A percentile compares a stretch with the other conserved stretches of the same genome.
Evolutionary conservation across 169 alveolate genomes (phyloP).

Genomic region (Plasmodium vivax): DNA sequence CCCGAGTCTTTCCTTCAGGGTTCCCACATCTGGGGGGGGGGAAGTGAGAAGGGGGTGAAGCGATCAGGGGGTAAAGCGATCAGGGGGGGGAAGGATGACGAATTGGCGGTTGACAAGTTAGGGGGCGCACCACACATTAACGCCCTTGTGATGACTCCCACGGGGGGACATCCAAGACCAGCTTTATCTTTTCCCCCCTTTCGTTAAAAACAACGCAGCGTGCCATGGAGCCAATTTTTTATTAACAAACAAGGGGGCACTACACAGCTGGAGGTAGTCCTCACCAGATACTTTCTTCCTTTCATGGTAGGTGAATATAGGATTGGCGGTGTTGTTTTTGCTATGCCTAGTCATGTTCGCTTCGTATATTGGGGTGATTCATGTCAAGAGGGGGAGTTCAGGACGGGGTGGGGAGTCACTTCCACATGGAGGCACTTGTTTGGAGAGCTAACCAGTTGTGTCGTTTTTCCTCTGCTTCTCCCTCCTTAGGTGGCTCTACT

Average conservation of each 20-base stretch:
- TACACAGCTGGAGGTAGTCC: neutral
- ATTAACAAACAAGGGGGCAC: neutral
- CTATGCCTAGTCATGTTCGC: constrained; percentile 92
- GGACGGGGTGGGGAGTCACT: neutral
- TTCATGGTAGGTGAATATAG: constrained; percentile 93
- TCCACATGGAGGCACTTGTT: neutral
- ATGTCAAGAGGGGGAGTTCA: neutral
- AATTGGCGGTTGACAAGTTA: too few species aligned
- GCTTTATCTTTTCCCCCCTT: neutral
- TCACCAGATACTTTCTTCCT: constrained; percentile 87
- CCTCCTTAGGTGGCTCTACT: neutral
- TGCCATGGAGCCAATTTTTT: neutral
- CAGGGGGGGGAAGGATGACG: neutral
- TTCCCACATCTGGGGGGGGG: constrained; percentile 84
- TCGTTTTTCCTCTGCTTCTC: neutral
- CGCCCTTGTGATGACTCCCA: neutral
- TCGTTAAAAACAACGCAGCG: neutral
- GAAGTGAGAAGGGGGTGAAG: neutral
- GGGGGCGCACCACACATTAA: neutral
- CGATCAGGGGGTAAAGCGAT: neutral
- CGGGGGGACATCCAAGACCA: neutral
- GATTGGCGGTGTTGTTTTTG: constrained; percentile 91
- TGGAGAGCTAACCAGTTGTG: neutral
- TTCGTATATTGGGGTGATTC: neutral
- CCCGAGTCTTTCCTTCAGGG: constrained; percentile 91